Conservation (phyloP, 371 early-diverging fungal genomes). For the Actinomucor elegans region DNA sequence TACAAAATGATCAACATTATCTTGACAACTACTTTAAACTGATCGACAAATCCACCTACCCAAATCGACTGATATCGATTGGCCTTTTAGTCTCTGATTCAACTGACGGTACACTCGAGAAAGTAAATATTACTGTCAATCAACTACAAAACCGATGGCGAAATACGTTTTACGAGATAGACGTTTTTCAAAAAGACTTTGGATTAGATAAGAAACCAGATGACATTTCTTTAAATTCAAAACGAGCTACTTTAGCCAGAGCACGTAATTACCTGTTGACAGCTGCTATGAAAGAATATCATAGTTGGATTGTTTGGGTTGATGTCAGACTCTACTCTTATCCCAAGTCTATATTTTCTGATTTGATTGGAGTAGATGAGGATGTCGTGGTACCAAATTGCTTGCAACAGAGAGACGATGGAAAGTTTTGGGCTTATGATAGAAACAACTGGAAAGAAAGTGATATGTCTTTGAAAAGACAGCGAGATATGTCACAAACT, state of each 20-base stretch:
- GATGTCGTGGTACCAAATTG: slow-evolving; percentile 63
- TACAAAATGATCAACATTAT: slow-evolving; percentile 46
- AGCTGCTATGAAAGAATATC: slow-evolving; percentile 43
- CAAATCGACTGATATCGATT: slow-evolving; percentile 41
- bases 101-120: slow-evolving; percentile 36
- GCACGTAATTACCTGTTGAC: slow-evolving; percentile 54
- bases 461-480: slow-evolving; percentile 45
- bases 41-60: slow-evolving; percentile 38
- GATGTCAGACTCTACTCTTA: slow-evolving; percentile 52
- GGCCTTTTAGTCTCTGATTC: slow-evolving; percentile 52
- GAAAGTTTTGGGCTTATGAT: slow-evolving; percentile 52
- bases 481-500: slow-evolving; percentile 39
- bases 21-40: slow-evolving; percentile 48
- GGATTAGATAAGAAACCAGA: slow-evolving; percentile 3
- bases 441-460: slow-evolving; percentile 70
- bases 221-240: slow-evolving; percentile 13
- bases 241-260: slow-evolving; percentile 49
- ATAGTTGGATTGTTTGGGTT: slow-evolving; percentile 58
- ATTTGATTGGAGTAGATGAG: slow-evolving; percentile 47
- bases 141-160: slow-evolving; percentile 28
- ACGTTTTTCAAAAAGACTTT: slow-evolving; percentile 20
- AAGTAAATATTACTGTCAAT: slow-evolving; percentile 26
- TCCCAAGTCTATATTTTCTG: slow-evolving; percentile 50
- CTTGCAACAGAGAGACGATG: slow-evolving; percentile 35
- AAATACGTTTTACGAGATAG: slow-evolving; percentile 23